Percentiles rank a stretch among this genome's conserved stretches.
These are phyloP conservation scores for Podila epicladia DNA, from an alignment of 192 early-diverging fungal species.

Conservation along the genomic window DNA sequence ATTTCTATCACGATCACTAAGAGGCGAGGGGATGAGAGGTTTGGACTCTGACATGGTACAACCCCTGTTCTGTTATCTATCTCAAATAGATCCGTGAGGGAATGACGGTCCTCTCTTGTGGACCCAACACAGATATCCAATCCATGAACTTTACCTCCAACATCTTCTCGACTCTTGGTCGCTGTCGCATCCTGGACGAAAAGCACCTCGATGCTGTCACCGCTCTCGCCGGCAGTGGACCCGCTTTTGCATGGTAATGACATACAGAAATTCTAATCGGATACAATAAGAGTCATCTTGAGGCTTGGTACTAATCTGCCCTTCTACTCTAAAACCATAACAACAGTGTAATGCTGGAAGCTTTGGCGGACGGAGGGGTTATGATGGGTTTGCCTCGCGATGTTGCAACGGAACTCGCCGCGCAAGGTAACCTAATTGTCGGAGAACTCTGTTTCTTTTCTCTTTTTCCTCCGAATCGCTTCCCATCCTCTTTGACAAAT, in stretches of 20 bases:
- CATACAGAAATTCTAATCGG: no score
- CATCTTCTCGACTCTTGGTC: constrained; percentile 61
- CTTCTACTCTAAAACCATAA: background rate
- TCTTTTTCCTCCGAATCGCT: background rate
- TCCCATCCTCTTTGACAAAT: background rate
- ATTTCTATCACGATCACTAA: background rate
- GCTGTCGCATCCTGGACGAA: constrained; percentile 59
- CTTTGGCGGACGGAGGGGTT: constrained; percentile 65
- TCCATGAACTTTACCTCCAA: constrained; percentile 51
- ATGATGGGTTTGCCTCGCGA: constrained; percentile 69
- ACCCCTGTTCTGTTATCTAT: background rate
- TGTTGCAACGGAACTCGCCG: constrained; percentile 61
- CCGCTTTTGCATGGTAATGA: constrained; percentile 62
- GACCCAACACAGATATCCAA: constrained; percentile 36
- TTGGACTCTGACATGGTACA: background rate
- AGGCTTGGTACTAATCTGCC: background rate
- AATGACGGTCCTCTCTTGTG: constrained; percentile 61
- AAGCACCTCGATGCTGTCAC: constrained; percentile 65
- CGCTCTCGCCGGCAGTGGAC: constrained; percentile 61
- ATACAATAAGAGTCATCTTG: background rate
- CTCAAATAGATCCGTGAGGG: constrained; percentile 58
- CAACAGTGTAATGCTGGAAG: constrained; percentile 60
- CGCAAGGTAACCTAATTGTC: constrained; percentile 52
- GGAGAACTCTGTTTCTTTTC: background rate
- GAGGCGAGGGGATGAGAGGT: background rate